phyloP scores from a whole-genome alignment of 2,329 filamentous ascomycete species.

The Beauveria asiatica region DNA sequence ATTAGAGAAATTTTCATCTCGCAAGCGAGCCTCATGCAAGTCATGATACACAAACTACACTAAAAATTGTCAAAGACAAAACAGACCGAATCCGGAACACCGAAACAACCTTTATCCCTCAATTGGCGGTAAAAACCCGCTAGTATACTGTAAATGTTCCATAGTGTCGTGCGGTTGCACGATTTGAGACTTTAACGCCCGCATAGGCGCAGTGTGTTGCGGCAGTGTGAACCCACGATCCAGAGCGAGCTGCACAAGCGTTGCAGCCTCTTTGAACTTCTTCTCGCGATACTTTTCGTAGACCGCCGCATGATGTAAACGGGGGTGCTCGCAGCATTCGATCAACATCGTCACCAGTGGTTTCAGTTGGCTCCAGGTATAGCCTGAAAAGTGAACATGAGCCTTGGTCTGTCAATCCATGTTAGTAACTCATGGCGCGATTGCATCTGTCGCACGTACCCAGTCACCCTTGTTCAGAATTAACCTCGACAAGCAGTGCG shows the following conservation, averaged over 20 bases:
- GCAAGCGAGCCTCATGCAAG: conserved; percentile 10
- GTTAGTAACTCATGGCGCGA: conserved; percentile 24
- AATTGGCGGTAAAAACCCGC: conserved; percentile 23
- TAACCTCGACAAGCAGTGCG: conserved; percentile 82
- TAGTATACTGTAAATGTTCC: conserved; percentile 19
- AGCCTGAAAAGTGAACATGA: conserved; percentile 89
- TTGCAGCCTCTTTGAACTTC: conserved; percentile 76
- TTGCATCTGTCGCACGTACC: conserved; percentile 49
- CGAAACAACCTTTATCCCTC: conserved; percentile 20
- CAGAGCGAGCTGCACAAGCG: conserved; percentile 70
- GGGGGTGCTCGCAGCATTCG: conserved; percentile 77
- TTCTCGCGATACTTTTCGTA: conserved; percentile 88
- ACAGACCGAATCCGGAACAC: conserved; percentile 7
- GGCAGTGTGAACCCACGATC: conserved; percentile 48
- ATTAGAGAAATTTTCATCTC: conserved; percentile 10
- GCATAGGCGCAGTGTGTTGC: conserved; percentile 32
- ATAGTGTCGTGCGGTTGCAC: conserved; percentile 16
- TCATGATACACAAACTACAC: conserved; percentile 11
- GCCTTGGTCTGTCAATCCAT: conserved; percentile 53
- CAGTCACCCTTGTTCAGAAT: conserved; percentile 89
- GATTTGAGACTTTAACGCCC: conserved; percentile 16
- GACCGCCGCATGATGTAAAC: conserved; percentile 75
- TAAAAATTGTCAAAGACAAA: conserved; percentile 4
- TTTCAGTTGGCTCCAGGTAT: conserved; percentile 78
- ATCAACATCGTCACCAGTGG: conserved; percentile 69